These are phyloP conservation scores for Diutina neorugosa DNA, from an alignment of 1,139 yeast species.

Conservation along the genomic window DNA sequence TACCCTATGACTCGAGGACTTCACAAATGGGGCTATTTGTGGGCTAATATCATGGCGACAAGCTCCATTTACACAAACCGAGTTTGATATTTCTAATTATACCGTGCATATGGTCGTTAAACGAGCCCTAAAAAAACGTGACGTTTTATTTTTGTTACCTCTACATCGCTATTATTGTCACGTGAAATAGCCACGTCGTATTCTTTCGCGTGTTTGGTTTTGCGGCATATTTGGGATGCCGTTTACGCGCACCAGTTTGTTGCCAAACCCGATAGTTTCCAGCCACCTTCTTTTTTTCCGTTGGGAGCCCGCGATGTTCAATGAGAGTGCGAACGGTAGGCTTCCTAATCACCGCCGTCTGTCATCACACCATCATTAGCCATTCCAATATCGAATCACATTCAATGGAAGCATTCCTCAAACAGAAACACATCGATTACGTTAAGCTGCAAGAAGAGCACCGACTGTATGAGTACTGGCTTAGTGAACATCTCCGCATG, in stretches of 20 bases:
- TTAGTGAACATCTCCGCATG: slow-evolving; percentile 79
- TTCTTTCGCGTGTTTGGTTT: background rate
- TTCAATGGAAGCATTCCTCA: background rate
- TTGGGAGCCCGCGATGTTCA: background rate
- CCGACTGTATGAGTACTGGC: slow-evolving; percentile 62
- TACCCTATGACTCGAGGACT: too few relatives aligned
- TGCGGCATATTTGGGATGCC: background rate
- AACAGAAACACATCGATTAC: slow-evolving; percentile 17
- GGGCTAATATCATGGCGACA: too few relatives aligned
- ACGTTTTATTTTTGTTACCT: background rate
- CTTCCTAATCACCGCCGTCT: background rate
- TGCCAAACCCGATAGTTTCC: too few relatives aligned
- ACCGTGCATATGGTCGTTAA: background rate
- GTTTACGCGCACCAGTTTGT: background rate
- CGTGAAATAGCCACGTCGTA: background rate
- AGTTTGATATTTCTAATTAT: too few relatives aligned
- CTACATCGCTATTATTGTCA: background rate
- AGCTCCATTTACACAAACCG: too few relatives aligned
- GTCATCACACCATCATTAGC: background rate
- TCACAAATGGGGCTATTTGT: too few relatives aligned
- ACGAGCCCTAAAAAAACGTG: background rate
- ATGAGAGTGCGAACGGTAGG: background rate
- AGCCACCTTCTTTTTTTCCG: background rate
- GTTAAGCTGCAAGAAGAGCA: slow-evolving; percentile 23
- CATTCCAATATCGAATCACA: background rate